These are phyloP conservation scores for Fusarium zealandicum DNA, from an alignment of 2,329 filamentous ascomycete species.

Conservation along the genomic window DNA sequence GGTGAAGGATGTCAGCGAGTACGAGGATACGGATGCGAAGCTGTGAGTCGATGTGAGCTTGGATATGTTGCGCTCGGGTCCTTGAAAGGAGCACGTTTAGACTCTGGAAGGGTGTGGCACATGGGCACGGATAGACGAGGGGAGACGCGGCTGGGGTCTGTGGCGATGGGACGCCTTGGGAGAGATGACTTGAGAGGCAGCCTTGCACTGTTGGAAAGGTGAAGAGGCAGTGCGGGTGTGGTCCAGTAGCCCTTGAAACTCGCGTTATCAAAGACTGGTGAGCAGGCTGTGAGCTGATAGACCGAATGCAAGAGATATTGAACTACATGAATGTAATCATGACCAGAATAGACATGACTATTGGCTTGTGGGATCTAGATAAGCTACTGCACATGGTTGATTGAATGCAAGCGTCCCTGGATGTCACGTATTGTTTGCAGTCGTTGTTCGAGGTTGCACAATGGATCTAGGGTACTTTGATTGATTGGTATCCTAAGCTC, in stretches of 20 bases:
- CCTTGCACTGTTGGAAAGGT: constrained; percentile 12
- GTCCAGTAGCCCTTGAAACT: no score
- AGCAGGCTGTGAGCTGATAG: no score
- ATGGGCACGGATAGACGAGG: constrained; percentile 15
- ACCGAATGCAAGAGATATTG: no score
- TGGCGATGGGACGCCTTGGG: constrained; percentile 1
- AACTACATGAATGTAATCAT: no score
- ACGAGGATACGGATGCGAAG: constrained; percentile 86
- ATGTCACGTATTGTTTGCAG: no score
- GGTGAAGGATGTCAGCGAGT: constrained; percentile 79
- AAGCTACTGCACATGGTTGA: no score
- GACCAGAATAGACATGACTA: no score
- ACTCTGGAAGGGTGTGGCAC: constrained; percentile 10
- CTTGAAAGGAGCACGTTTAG: constrained; percentile 23
- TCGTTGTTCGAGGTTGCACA: not conserved
- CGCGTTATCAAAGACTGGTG: no score
- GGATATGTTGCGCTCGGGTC: not conserved
- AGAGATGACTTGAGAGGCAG: constrained; percentile 8
- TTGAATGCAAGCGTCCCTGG: no score
- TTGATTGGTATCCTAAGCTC: constrained; percentile 9
- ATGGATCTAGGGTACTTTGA: not conserved
- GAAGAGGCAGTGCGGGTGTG: not conserved
- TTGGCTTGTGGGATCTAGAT: no score
- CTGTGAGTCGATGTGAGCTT: constrained; percentile 55
- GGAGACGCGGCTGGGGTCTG: constrained; percentile 3